These are phyloP conservation scores for Kodamaea anthophila DNA, from an alignment of 1,139 yeast genomes.

Conservation along the genomic window DNA sequence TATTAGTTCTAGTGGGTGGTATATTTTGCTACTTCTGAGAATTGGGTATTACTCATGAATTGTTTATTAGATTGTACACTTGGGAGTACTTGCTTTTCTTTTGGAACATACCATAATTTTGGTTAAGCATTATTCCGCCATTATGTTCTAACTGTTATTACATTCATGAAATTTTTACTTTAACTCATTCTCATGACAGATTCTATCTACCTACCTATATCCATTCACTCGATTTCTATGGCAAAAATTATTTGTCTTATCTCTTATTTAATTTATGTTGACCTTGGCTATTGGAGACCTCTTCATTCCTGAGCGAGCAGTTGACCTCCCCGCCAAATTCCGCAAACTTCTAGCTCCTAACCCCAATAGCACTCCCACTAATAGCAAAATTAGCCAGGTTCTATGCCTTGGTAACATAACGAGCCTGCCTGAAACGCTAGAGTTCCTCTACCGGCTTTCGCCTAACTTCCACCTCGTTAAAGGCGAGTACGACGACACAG, in stretches of 20 bases:
- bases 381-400: slow-evolving; percentile 76
- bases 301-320: slow-evolving; percentile 81
- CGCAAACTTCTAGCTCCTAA: slow-evolving; percentile 60
- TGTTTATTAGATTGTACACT: no score
- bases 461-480: slow-evolving; percentile 70
- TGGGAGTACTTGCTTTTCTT: no score
- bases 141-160: no score
- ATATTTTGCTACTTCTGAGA: no score
- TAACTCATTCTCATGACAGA: neutral
- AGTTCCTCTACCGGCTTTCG: slow-evolving; percentile 61
- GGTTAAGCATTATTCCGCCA: no score
- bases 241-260: neutral
- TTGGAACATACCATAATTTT: no score
- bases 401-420: slow-evolving; percentile 82
- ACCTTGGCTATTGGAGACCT: slow-evolving; percentile 88
- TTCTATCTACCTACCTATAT: neutral
- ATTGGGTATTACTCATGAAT: no score
- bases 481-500: slow-evolving; percentile 61
- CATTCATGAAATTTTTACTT: neutral
- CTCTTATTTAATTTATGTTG: slow-evolving; percentile 47
- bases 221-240: neutral
- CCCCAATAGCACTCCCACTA: slow-evolving; percentile 31
- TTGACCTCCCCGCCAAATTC: slow-evolving; percentile 55
- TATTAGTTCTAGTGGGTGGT: no score
- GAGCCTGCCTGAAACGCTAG: slow-evolving; percentile 56